Evolutionary conservation across 2,329 filamentous ascomycete genomes (phyloP).

Genomic region (Calonectria naviculata): DNA sequence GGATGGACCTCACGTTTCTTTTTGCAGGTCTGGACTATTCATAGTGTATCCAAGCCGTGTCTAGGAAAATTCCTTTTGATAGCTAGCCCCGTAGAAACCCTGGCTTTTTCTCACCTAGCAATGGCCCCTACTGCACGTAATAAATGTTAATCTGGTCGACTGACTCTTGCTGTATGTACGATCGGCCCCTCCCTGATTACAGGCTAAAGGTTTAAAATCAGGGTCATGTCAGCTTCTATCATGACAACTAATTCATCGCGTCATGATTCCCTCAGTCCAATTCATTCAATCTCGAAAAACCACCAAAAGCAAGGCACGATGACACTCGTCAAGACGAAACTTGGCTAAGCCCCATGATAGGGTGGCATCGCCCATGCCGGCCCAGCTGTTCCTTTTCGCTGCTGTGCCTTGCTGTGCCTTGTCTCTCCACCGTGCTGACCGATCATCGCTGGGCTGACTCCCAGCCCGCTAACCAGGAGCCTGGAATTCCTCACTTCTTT

Average conservation of each 20-base stretch:
- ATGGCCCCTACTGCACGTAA: not conserved
- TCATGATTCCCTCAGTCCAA: not conserved
- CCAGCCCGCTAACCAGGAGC: not conserved
- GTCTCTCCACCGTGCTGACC: not conserved
- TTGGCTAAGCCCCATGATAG: not conserved
- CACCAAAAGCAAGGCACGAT: not conserved
- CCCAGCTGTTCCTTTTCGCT: not conserved
- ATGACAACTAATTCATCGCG: not conserved
- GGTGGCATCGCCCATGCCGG: not conserved
- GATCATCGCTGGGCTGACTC: not conserved
- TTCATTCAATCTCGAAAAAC: not conserved
- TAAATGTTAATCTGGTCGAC: not conserved
- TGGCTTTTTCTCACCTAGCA: not conserved
- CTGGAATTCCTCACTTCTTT: not conserved
- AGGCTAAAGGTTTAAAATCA: not conserved
- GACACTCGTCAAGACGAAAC: not conserved
- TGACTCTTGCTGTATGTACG: not conserved
- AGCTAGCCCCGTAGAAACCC: not conserved
- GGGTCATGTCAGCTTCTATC: not conserved
- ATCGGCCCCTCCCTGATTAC: not conserved
- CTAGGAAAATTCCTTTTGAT: slow-evolving; percentile 3
- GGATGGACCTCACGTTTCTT: not conserved
- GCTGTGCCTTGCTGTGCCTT: not conserved
- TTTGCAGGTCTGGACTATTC: not conserved
- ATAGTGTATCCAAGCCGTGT: not conserved